A percentile compares a stretch with the other conserved stretches of the same genome.
These are phyloP conservation scores for Zanthoxylum bungeanum DNA, from an alignment of 345 rosid species.

Conservation along the genomic window DNA sequence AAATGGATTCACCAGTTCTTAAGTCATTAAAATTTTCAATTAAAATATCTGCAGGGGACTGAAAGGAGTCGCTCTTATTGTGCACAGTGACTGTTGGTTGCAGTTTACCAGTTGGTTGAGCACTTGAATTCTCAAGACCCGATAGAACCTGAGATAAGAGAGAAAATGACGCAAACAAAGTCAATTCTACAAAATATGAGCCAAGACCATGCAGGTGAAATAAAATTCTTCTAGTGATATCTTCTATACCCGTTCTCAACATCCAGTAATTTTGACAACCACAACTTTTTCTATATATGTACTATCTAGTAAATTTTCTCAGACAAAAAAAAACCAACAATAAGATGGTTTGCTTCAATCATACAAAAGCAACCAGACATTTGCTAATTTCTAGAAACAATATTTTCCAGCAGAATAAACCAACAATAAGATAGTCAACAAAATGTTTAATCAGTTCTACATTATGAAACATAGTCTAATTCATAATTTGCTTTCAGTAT, in stretches of 20 bases:
- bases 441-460: neutral
- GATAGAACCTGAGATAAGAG: conserved; percentile 43
- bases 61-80: conserved; percentile 18
- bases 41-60: conserved; percentile 21
- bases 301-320: neutral
- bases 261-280: neutral
- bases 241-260: neutral
- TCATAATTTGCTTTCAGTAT: neutral
- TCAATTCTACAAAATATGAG: conserved; percentile 1
- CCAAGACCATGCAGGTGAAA: neutral
- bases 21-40: conserved; percentile 28
- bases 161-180: conserved; percentile 7
- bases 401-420: neutral
- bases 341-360: neutral
- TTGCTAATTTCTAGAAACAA: neutral
- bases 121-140: conserved; percentile 19
- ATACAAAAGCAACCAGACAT: neutral
- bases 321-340: neutral
- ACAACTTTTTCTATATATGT: neutral
- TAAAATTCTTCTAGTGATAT: neutral
- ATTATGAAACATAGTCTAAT: neutral
- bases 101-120: conserved; percentile 13
- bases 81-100: conserved; percentile 8
- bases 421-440: no score
- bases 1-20: no score